These are phyloP conservation scores for Boletus sp. DNA, from an alignment of 768 basidiomycete genomes.

Conservation along the genomic window DNA sequence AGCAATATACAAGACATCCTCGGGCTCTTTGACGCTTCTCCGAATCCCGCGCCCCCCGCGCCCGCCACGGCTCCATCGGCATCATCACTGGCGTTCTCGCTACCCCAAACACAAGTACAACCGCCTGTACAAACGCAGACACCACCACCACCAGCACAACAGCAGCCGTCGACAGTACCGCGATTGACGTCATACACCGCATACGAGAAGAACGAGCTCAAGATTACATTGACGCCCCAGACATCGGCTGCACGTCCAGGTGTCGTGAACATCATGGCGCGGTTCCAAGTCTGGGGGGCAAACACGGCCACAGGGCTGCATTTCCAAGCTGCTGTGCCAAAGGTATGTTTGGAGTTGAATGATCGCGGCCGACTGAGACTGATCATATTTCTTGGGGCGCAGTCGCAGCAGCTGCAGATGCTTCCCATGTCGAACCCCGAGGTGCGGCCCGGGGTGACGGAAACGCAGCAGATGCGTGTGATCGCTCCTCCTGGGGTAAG, in stretches of 20 bases:
- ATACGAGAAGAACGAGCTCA: constrained; percentile 89
- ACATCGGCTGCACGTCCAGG: constrained; percentile 79
- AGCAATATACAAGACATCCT: constrained; percentile 86
- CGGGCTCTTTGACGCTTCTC: constrained; percentile 69
- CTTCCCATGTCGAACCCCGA: constrained; percentile 90
- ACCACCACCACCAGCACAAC: constrained; percentile 32
- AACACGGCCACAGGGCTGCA: constrained; percentile 61
- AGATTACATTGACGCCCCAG: constrained; percentile 87
- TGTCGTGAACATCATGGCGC: constrained; percentile 83
- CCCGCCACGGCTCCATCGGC: constrained; percentile 7
- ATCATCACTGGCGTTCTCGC: constrained; percentile 37
- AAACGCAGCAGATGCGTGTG: constrained; percentile 95
- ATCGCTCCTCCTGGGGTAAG: constrained; percentile 83
- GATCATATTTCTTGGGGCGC: not conserved
- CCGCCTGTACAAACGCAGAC: constrained; percentile 34
- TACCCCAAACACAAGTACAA: constrained; percentile 34
- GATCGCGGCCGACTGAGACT: not conserved
- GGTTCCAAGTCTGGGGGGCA: constrained; percentile 69
- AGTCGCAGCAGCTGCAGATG: constrained; percentile 99
- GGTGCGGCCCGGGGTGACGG: constrained; percentile 70
- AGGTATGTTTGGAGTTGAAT: constrained; percentile 45
- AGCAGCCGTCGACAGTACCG: constrained; percentile 36
- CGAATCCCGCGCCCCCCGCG: constrained; percentile 30
- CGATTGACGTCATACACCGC: constrained; percentile 74
- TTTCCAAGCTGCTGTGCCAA: constrained; percentile 98